A percentile compares a stretch with the other conserved stretches of the same genome.
These are phyloP conservation scores for Umbelopsis vinacea DNA, from an alignment of 192 early-diverging fungal species.

Conservation along the genomic window DNA sequence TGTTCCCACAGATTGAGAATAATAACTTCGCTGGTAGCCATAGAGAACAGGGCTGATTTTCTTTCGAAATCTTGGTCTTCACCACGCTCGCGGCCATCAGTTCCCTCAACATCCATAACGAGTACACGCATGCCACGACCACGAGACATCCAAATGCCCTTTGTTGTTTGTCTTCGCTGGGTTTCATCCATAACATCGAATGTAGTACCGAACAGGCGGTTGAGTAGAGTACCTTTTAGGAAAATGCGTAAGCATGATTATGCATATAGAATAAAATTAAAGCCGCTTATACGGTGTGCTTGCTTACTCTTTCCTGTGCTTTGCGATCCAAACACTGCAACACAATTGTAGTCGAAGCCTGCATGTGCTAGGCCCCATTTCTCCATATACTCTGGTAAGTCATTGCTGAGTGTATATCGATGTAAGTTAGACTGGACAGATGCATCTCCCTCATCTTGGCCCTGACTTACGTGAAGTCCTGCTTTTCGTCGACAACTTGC, in stretches of 20 bases:
- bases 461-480: slow-evolving; percentile 76
- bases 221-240: slow-evolving; percentile 84
- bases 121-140: slow-evolving; percentile 80
- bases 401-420: slow-evolving; percentile 45
- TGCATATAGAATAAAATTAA: slow-evolving; percentile 2
- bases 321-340: slow-evolving; percentile 99
- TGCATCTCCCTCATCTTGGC: background rate
- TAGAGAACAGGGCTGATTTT: slow-evolving; percentile 95
- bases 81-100: slow-evolving; percentile 97
- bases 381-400: slow-evolving; percentile 79
- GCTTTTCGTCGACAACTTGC: slow-evolving; percentile 81
- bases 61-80: slow-evolving; percentile 99
- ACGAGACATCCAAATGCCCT: slow-evolving; percentile 96
- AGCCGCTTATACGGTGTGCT: background rate
- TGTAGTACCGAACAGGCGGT: slow-evolving; percentile 90
- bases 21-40: slow-evolving; percentile 93
- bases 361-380: slow-evolving; percentile 79
- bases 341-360: slow-evolving; percentile 96
- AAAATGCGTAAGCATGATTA: slow-evolving; percentile 6
- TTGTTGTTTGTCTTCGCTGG: slow-evolving; percentile 90
- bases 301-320: slow-evolving; percentile 93
- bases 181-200: slow-evolving; percentile 97
- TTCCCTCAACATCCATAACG: slow-evolving; percentile 99
- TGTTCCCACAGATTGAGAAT: slow-evolving; percentile 99
- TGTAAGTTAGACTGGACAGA: background rate